Evolutionary conservation across 2,329 filamentous ascomycete species (phyloP), one percentile per base, ranked within the genome.

Genomic region (Parascedosporium putredinis): DNA sequence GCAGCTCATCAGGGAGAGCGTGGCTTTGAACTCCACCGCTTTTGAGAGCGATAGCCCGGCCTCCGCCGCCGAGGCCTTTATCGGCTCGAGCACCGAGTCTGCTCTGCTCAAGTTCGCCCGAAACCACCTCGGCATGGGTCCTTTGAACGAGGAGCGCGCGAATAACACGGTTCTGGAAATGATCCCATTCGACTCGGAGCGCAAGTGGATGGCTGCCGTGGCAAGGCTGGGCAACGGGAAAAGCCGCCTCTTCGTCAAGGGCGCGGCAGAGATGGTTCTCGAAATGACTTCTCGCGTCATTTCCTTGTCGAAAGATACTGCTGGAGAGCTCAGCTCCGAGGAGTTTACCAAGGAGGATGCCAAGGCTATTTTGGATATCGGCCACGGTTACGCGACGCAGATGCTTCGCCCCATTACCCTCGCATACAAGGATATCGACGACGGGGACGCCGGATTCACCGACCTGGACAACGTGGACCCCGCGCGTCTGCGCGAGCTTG

Each of bases 401-500:
- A 85, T 84, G 51, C 67, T 86, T 38, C 74, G 83, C 47, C 84
- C 82, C 0, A 83, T 86, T 53, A 81, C 73, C 25, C 69, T 85
- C 45, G 65, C 83, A 14, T 85, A 83, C 61, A 76, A 76, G 36
- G 82, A 86, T 55, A 84, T 83, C 53, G 71, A 79, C n/a, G 70
- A 45, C 3, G 34, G 51, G 1, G 55, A 58, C 10, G 55, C 65
- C 16, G 65, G 67, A 29, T 51, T 68, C 12, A 63, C 67, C 52
- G 66, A 64, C 62, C 49, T 68, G 24, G 63, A 53, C 6, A 54
- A 44, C 4, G 43, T 48, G 3, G 18, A 38, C 20, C 33, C 23
- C 8, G 22, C 38, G 8, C 20, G 27, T 5, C 22, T 48, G 14
- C 8, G 47, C n/a, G 43, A 50, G 2, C 44, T 58, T 8, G 50